Evolutionary conservation across 2,329 filamentous ascomycete species (phyloP).

Genomic region (Cyphellophora attinorum): DNA sequence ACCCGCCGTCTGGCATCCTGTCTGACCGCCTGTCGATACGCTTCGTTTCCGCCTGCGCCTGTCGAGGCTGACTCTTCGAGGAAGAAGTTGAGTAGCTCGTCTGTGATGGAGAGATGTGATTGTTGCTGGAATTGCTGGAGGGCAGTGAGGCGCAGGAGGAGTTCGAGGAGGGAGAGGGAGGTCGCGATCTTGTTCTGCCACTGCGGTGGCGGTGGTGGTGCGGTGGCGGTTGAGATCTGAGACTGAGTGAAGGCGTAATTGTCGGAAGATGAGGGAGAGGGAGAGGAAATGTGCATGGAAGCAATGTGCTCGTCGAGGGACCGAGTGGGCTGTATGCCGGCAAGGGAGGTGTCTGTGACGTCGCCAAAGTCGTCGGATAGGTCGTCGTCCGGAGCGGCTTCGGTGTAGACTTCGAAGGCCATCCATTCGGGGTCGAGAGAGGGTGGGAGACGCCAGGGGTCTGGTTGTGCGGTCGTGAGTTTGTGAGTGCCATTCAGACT

Average conservation of each 20-base stretch:
- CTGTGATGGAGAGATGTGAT: constrained; percentile 79
- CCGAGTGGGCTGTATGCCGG: constrained; percentile 19
- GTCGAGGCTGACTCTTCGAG: constrained; percentile 60
- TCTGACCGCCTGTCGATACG: constrained; percentile 50
- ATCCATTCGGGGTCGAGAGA: constrained; percentile 86
- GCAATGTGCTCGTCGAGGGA: constrained; percentile 35
- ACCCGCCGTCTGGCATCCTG: constrained; percentile 52
- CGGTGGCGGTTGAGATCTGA: constrained; percentile 21
- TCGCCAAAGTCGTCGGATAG: constrained; percentile 14
- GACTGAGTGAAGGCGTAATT: constrained; percentile 4
- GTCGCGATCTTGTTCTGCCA: constrained; percentile 47
- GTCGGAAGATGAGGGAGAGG: constrained; percentile 8
- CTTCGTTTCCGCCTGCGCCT: constrained; percentile 53
- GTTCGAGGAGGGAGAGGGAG: constrained; percentile 74
- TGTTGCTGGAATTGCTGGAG: constrained; percentile 88
- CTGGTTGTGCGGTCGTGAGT: constrained; percentile 16
- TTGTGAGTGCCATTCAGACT: constrained; percentile 5
- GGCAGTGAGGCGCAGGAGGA: constrained; percentile 73
- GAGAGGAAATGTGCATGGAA: constrained; percentile 32
- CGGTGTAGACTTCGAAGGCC: constrained; percentile 73
- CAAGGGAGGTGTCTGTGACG: constrained; percentile 6
- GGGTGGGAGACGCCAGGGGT: constrained; percentile 54
- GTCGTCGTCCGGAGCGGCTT: constrained; percentile 37
- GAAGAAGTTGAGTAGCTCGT: constrained; percentile 84
- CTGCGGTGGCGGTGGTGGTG: constrained; percentile 27